Percentiles rank a stretch among this genome's conserved stretches.
These are phyloP conservation scores for Parastagonospora nodorum DNA, from an alignment of 2,329 filamentous ascomycete genomes.

Conservation along the genomic window DNA sequence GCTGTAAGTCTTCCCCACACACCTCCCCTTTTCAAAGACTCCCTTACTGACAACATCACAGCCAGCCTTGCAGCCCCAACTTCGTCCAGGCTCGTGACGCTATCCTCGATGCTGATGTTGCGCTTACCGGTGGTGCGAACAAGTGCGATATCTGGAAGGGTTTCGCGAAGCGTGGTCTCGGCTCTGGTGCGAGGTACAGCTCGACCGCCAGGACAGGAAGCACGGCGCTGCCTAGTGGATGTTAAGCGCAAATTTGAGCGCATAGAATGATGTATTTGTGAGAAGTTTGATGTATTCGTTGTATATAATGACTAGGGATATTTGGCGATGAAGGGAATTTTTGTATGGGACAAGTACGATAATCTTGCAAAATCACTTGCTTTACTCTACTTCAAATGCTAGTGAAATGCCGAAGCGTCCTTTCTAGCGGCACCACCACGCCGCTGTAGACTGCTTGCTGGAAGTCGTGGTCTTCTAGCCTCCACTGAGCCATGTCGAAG, in stretches of 20 bases:
- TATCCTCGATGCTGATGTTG: conserved; percentile 61
- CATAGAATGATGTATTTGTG: not conserved
- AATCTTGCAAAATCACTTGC: too few relatives aligned
- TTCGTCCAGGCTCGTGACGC: conserved; percentile 60
- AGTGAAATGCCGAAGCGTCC: conserved; percentile 13
- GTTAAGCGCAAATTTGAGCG: not conserved
- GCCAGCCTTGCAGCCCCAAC: conserved; percentile 61
- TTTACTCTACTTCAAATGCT: too few relatives aligned
- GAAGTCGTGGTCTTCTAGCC: conserved; percentile 18
- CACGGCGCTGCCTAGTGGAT: conserved; percentile 25
- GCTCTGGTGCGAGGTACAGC: conserved; percentile 38
- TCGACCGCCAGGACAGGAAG: conserved; percentile 22
- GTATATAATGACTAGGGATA: not conserved
- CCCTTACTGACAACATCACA: not conserved
- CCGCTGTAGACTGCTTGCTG: conserved; percentile 18
- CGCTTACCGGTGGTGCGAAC: conserved; percentile 58
- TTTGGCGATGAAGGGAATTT: not conserved
- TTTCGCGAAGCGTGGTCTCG: conserved; percentile 63
- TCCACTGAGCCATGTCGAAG: conserved; percentile 15
- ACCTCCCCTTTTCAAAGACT: not conserved
- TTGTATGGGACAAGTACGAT: too few relatives aligned
- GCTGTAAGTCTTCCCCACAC: conserved; percentile 30
- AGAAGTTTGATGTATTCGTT: not conserved
- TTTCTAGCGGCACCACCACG: conserved; percentile 22
- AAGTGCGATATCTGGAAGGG: conserved; percentile 60